Evolutionary conservation across 208 protist species (phyloP).

Genomic region (Trypanosoma mega): DNA sequence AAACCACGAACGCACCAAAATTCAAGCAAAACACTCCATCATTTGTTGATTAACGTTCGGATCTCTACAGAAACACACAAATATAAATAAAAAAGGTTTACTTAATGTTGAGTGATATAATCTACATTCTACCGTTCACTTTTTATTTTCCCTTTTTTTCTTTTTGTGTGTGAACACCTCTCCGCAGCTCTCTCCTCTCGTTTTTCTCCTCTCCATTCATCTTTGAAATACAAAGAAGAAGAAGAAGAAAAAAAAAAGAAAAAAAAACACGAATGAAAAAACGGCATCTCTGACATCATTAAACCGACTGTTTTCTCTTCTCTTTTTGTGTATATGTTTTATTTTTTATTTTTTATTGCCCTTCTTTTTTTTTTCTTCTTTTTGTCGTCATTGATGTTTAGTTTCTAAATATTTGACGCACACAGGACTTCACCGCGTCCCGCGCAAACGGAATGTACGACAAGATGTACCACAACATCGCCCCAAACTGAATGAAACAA

Average conservation of each 20-base stretch:
- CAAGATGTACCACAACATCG: slow-evolving; percentile 86
- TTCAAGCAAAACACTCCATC: too few species aligned
- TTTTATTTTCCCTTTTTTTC: too few species aligned
- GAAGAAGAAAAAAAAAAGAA: not conserved
- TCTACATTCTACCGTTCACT: too few species aligned
- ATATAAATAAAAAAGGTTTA: too few species aligned
- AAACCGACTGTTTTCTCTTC: not conserved
- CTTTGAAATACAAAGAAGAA: too few species aligned
- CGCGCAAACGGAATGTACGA: slow-evolving; percentile 87
- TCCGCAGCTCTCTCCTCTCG: too few species aligned
- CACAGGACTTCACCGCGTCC: slow-evolving; percentile 41
- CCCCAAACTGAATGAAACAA: slow-evolving; percentile 63
- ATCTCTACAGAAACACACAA: too few species aligned
- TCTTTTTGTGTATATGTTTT: not conserved
- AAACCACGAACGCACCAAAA: too few species aligned
- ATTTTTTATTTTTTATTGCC: not conserved
- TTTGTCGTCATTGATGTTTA: not conserved
- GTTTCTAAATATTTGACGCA: not conserved
- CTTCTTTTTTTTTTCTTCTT: slow-evolving; percentile 6
- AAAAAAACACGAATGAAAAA: not conserved
- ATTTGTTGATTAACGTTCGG: too few species aligned
- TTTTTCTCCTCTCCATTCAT: too few species aligned
- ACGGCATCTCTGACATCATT: not conserved
- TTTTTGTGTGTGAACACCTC: too few species aligned
- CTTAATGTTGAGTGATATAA: too few species aligned